Evolutionary conservation across 495 filamentous ascomycete genomes (phyloP), one percentile per base, ranked within the genome.

Genomic region (Talaromyces proteolyticus): DNA sequence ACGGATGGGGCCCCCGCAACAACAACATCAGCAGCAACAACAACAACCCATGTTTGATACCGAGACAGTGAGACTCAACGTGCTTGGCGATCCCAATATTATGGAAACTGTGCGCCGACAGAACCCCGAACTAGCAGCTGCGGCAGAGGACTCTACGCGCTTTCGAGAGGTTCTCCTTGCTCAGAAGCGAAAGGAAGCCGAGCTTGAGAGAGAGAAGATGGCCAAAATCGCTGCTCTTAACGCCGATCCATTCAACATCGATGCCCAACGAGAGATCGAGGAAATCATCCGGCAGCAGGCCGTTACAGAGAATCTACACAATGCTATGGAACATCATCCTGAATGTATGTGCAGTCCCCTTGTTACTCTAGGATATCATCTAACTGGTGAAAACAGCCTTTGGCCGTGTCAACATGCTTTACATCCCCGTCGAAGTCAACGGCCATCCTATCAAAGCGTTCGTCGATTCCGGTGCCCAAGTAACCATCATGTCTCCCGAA

Each of bases 401-500:
- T 60, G 93, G 87, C 40, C 77, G 83, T 58, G 93, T 98, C 12
- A 89, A 88, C 48, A 93, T 98, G 85, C 80, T 98, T 34, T 98
- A 97, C 65, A 89, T 96, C 60, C 87, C 91, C 61, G 89, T 95
- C 53, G 89, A 95, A 66, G 93, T 99, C 49, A 97, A 97, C 66
- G 85, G 86, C 11, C 78, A 86, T 56, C 85, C 87, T 44, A 82
- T 99, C 55, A 97, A 96, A 72, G 93, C 94, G 7, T 89, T 99
- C 45, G 94, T 99, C 55, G 93, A 99, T 66, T 96, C 93, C 18
- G 93, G 93, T 42, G 93, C 93, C 17, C 94, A 99, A 71, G 87
- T 93, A 14, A 99, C 93, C 16, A 96, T 99, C 71, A 97, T 99
- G 93, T 96, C 91, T 5, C 94, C 93, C 4, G 74, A 81, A 29